Evolutionary conservation across 257 asterid species (phyloP).

Genomic region (Forsythia suspensa): DNA sequence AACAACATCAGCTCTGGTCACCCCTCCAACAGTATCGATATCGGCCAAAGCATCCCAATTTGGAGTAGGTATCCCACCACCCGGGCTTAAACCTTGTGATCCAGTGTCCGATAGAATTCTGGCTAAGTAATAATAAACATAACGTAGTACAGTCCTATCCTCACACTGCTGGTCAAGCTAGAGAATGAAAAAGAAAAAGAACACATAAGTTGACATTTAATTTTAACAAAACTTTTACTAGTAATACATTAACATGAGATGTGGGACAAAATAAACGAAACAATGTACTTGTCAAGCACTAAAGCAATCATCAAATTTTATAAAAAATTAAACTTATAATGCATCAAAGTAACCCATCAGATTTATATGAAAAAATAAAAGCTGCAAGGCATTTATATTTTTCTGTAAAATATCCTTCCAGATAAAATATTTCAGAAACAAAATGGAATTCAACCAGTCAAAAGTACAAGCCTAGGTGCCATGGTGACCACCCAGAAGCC

Average conservation of each 20-base stretch:
- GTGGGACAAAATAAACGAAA: constrained; percentile 8
- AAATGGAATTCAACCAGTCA: background rate
- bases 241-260: constrained; percentile 12
- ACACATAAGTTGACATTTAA: constrained; percentile 24
- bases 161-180: constrained; percentile 99
- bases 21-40: constrained; percentile 96
- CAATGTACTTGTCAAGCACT: constrained; percentile 1
- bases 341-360: background rate
- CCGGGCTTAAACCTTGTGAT: constrained; percentile 89
- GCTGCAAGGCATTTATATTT: background rate
- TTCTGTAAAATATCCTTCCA: constrained; percentile 7
- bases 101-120: constrained; percentile 96
- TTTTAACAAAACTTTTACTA: background rate
- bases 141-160: constrained; percentile 94
- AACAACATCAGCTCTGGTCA: constrained; percentile 99
- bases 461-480: background rate
- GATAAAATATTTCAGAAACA: background rate
- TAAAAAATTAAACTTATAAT: background rate
- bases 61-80: constrained; percentile 99
- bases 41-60: constrained; percentile 99
- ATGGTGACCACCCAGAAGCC: constrained; percentile 2
- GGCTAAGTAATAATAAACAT: constrained; percentile 97
- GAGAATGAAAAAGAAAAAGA: constrained; percentile 32
- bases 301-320: constrained; percentile 4
- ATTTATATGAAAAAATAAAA: background rate